These are phyloP conservation scores for Hypomontagnella monticulosa DNA, from an alignment of 495 filamentous ascomycete genomes.

Conservation along the genomic window DNA sequence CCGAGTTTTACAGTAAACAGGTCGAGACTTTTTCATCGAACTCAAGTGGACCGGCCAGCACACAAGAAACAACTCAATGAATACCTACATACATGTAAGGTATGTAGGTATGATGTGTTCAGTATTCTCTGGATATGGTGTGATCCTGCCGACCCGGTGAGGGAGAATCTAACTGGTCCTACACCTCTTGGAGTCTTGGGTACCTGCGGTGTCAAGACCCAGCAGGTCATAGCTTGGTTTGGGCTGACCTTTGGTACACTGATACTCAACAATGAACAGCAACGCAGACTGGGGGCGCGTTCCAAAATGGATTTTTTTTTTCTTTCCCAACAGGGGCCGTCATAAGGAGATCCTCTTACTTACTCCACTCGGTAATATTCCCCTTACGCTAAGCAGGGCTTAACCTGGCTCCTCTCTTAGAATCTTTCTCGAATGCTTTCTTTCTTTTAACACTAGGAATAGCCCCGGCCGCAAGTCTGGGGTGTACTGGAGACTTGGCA, in stretches of 20 bases:
- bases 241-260: constrained; percentile 21
- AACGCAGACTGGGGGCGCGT: constrained; percentile 34
- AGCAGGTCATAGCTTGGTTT: constrained; percentile 26
- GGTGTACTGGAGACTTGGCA: constrained; percentile 41
- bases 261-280: constrained; percentile 34
- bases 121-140: constrained; percentile 41
- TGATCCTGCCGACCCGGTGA: constrained; percentile 35
- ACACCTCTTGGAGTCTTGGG: constrained; percentile 39
- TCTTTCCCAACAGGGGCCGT: constrained; percentile 23
- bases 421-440: constrained; percentile 49
- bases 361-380: constrained; percentile 48
- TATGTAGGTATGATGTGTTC: constrained; percentile 41
- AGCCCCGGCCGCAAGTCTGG: constrained; percentile 43
- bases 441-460: constrained; percentile 40
- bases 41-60: constrained; percentile 39
- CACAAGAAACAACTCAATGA: constrained; percentile 39
- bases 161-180: constrained; percentile 33
- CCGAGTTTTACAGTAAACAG: constrained; percentile 35
- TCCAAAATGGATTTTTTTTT: constrained; percentile 27
- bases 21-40: constrained; percentile 28
- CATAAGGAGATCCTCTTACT: constrained; percentile 44
- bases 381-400: constrained; percentile 46
- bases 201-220: constrained; percentile 39
- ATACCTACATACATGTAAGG: constrained; percentile 20
- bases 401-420: constrained; percentile 42